These are phyloP conservation scores for Galerina sulciceps DNA, from an alignment of 768 basidiomycete genomes.

Conservation along the genomic window DNA sequence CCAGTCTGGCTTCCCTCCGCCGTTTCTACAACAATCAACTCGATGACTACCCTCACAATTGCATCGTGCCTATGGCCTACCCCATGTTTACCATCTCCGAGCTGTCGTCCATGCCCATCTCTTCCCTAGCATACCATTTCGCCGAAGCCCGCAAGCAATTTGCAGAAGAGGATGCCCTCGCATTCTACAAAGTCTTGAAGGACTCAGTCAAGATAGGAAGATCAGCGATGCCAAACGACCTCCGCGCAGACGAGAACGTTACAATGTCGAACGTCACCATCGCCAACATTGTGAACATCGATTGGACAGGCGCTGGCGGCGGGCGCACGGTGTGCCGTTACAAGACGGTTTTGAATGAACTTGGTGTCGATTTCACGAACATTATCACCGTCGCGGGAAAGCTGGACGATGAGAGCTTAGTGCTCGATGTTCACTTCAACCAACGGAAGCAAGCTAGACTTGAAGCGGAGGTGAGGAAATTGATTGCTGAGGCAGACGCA, in stretches of 20 bases:
- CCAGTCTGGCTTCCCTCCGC: conserved; percentile 41
- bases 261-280: conserved; percentile 40
- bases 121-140: conserved; percentile 24
- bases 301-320: conserved; percentile 37
- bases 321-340: conserved; percentile 40
- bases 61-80: conserved; percentile 41
- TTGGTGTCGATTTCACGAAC: conserved; percentile 33
- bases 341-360: conserved; percentile 36
- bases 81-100: conserved; percentile 37
- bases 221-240: conserved; percentile 31
- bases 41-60: conserved; percentile 38
- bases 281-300: conserved; percentile 38
- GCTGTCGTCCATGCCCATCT: conserved; percentile 27
- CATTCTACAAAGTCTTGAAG: conserved; percentile 21
- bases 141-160: conserved; percentile 15
- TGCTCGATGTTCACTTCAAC: conserved; percentile 37
- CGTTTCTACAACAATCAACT: conserved; percentile 21
- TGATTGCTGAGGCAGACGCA: not conserved
- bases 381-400: conserved; percentile 39
- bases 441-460: not conserved
- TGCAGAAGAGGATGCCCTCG: conserved; percentile 28
- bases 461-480: not conserved
- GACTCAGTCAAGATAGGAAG: conserved; percentile 2
- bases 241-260: conserved; percentile 35
- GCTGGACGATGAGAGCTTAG: conserved; percentile 35